Evolutionary conservation across 257 asterid genomes (phyloP), one percentile per base, ranked within the genome.

Genomic region (Avicennia marina): DNA sequence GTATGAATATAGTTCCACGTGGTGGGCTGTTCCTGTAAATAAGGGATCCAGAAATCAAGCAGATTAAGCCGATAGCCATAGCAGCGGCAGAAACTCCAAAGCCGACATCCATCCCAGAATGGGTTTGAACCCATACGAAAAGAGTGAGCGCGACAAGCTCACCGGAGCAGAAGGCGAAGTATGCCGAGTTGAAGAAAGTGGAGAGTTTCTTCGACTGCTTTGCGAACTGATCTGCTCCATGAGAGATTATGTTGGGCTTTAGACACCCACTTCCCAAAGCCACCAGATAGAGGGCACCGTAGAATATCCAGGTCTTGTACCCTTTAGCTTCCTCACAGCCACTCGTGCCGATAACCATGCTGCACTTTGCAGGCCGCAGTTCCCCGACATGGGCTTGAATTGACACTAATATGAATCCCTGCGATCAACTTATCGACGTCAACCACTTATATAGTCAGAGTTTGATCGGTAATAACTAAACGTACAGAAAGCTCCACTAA

Each of bases 261-360:
- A 86, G 44, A 45, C 85, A 86, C 0, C 95, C 95, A 45, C 95
- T 85, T 36, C 95, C 95, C 7, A 82, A 44, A 7, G 95, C 95
- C 33, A 86, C 89, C 29, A 86, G 71, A 62, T 76, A 82, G 4
- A 86, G 73, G 3, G 91, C 95, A 48, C 75, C 66, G 49, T 67
- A 86, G 64, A 86, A 78, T 53, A 86, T 80, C 75, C 63, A 65
- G 2, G 89, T 82, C 72, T 67, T 44, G 70, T 80, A 86, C 3
- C 89, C 95, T 26, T 50, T 51, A 2, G 75, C 91, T 66, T 82
- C 72, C 68, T 57, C 58, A 18, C 86, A 84, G 4, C 4, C 24
- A 19, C 17, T 27, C 39, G 7, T 22, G 3, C 7, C 41, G 10
- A 9, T 11, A 34, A 15, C 17, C 72, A 63, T 72, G 65, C 39